These are phyloP conservation scores for Aspergillus fumigatiaffinis DNA, from an alignment of 2,329 filamentous ascomycete species.

Conservation along the genomic window DNA sequence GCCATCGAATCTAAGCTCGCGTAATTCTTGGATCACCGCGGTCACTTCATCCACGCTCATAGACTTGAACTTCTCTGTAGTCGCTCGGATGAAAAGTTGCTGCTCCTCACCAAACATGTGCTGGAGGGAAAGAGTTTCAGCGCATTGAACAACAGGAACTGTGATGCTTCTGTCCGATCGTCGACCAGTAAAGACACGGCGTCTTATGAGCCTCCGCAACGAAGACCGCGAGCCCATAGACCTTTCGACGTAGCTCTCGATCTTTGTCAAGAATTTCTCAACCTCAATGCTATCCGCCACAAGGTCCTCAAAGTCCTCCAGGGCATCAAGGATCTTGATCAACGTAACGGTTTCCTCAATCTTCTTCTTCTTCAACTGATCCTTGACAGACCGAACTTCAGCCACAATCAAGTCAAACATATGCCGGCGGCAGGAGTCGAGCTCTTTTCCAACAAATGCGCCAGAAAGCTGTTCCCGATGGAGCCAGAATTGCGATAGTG, in stretches of 20 bases:
- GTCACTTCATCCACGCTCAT: constrained; percentile 30
- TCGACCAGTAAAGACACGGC: constrained; percentile 31
- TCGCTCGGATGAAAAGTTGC: constrained; percentile 33
- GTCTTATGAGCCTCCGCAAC: constrained; percentile 28
- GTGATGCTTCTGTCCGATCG: constrained; percentile 24
- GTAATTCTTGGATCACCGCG: constrained; percentile 29
- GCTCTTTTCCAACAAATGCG: constrained; percentile 25
- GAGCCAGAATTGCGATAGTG: constrained; percentile 32
- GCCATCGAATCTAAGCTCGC: constrained; percentile 26
- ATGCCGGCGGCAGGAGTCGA: constrained; percentile 30
- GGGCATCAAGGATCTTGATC: constrained; percentile 34
- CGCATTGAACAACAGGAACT: constrained; percentile 29
- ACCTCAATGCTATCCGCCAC: constrained; percentile 30
- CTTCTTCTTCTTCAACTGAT: constrained; percentile 32
- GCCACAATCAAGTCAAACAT: constrained; percentile 32
- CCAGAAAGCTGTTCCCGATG: constrained; percentile 28
- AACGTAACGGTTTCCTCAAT: constrained; percentile 31
- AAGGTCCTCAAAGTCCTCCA: constrained; percentile 40
- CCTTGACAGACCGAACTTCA: constrained; percentile 34
- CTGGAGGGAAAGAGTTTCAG: constrained; percentile 32
- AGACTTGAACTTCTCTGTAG: constrained; percentile 30
- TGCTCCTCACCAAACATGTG: constrained; percentile 38
- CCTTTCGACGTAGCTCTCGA: constrained; percentile 33
- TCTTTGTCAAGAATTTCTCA: constrained; percentile 33
- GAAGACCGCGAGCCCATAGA: constrained; percentile 28